Evolutionary conservation across 148 eudicot genomes (phyloP), one percentile per base, ranked within the genome.

Genomic region (Vaccinium corymbosum): DNA sequence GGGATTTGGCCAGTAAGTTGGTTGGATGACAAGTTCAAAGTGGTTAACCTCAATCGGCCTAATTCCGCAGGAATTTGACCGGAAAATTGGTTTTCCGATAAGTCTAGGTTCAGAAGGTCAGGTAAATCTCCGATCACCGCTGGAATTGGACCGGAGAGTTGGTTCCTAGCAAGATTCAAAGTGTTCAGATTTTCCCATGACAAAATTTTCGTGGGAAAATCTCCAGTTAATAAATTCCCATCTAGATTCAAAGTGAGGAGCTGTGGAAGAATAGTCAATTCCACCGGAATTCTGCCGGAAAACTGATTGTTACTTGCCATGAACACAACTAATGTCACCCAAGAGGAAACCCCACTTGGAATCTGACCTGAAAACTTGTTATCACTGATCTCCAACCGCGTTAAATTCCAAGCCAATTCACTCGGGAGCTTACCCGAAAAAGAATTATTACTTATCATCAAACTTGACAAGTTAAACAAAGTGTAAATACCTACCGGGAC

Each of bases 401-500:
- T 85, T 84, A 93, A 1, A 68, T 92, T 93, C 89, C 84, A 74
- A 0, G 90, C 84, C 32, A 93, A n/a, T 52, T 80, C 71, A 27
- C 51, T 74, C 4, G 97, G 97, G 42, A 93, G 87, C 25, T 86
- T 83, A 17, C 97, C 97, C 4, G 92, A 83, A 66, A 93, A 84
- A 6, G 81, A 85, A 83, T 93, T 93, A 38, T 49, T 59, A 13
- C 89, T 80, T 22, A 93, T 55, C 87, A 61, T 86, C 82, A 93
- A 12, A 11, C 6, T 50, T 3, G 83, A 68, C 13, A 93, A 29
- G 19, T 83, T 79, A 77, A 15, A 8, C 81, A 86, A 80, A 1
- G 90, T 92, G 93, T 94, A 93, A 3, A 93, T 0, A 27, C 89
- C 92, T 15, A 59, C 29, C 29, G 97, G 97, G 62, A 92, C 74